A percentile compares a stretch with the other conserved stretches of the same genome.
phyloP scores from a whole-genome alignment of 1,284 basidiomycete genomes.

The Ceratorhiza oryzae-sativae region DNA sequence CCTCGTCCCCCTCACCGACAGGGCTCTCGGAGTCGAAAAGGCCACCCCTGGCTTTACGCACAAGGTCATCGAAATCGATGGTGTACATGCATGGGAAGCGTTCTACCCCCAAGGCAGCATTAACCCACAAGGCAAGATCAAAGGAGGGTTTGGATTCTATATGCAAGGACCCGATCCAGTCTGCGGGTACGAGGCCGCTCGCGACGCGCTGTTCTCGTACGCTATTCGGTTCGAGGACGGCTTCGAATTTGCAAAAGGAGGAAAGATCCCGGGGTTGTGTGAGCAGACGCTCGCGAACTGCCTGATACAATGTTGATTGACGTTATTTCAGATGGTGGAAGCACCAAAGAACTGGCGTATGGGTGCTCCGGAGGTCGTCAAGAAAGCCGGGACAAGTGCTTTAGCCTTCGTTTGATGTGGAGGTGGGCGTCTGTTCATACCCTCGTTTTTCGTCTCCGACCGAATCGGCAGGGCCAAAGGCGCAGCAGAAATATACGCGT shows the following conservation, averaged over 20 bases:
- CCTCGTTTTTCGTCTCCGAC: no score
- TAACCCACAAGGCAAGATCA: slow-evolving; percentile 56
- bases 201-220: slow-evolving; percentile 63
- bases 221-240: slow-evolving; percentile 63
- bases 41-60: slow-evolving; percentile 55
- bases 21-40: slow-evolving; percentile 59
- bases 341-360: slow-evolving; percentile 57
- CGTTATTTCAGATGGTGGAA: slow-evolving; percentile 38
- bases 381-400: slow-evolving; percentile 63
- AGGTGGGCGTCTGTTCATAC: slow-evolving; percentile 52
- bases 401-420: slow-evolving; percentile 70
- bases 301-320: neutral
- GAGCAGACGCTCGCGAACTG: slow-evolving; percentile 46
- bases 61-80: slow-evolving; percentile 52
- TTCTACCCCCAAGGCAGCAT: slow-evolving; percentile 66
- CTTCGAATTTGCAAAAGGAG: slow-evolving; percentile 68
- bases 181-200: slow-evolving; percentile 52
- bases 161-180: slow-evolving; percentile 55
- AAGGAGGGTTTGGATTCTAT: slow-evolving; percentile 69
- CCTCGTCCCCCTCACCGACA: slow-evolving; percentile 51
- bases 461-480: slow-evolving; percentile 52
- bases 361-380: slow-evolving; percentile 66
- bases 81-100: slow-evolving; percentile 63
- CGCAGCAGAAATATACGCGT: slow-evolving; percentile 65
- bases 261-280: slow-evolving; percentile 71